These are phyloP conservation scores for Xerocomus spinulosus DNA, from an alignment of 768 basidiomycete species.

Conservation along the genomic window DNA sequence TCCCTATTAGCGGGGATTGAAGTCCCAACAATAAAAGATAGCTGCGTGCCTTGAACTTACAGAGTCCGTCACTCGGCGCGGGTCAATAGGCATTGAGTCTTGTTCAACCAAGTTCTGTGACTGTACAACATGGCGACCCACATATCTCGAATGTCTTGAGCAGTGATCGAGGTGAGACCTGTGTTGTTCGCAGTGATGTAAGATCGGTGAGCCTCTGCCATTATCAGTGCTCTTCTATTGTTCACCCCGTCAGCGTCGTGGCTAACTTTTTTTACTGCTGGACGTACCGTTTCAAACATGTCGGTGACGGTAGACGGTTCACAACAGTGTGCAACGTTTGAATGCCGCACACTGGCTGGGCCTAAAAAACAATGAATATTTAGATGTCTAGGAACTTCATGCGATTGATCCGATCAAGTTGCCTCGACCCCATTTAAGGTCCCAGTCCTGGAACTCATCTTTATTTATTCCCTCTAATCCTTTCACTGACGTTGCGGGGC, in stretches of 20 bases:
- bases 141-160: constrained; percentile 12
- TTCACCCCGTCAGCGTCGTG: constrained; percentile 7
- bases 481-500: constrained; percentile 41
- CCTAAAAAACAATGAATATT: constrained; percentile 22
- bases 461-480: constrained; percentile 11
- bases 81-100: not conserved
- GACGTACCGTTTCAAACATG: constrained; percentile 2
- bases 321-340: not conserved
- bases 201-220: constrained; percentile 3
- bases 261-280: constrained; percentile 17
- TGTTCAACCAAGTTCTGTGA: constrained; percentile 2
- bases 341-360: constrained; percentile 1
- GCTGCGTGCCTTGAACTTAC: constrained; percentile 1
- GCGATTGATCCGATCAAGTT: constrained; percentile 9
- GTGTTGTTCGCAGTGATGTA: constrained; percentile 14
- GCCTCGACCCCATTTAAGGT: constrained; percentile 18
- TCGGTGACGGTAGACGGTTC: constrained; percentile 9
- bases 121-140: constrained; percentile 5
- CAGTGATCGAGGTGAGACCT: constrained; percentile 32
- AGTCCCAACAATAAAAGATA: not conserved
- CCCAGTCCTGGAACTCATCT: not conserved
- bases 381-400: not conserved
- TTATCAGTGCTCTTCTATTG: constrained; percentile 20
- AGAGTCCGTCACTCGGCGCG: not conserved
- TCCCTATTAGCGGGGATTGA: not conserved